Percentiles rank a stretch among this genome's conserved stretches.
These are phyloP conservation scores for Neurospora sp. DNA, from an alignment of 2,329 filamentous ascomycete genomes.

Conservation along the genomic window DNA sequence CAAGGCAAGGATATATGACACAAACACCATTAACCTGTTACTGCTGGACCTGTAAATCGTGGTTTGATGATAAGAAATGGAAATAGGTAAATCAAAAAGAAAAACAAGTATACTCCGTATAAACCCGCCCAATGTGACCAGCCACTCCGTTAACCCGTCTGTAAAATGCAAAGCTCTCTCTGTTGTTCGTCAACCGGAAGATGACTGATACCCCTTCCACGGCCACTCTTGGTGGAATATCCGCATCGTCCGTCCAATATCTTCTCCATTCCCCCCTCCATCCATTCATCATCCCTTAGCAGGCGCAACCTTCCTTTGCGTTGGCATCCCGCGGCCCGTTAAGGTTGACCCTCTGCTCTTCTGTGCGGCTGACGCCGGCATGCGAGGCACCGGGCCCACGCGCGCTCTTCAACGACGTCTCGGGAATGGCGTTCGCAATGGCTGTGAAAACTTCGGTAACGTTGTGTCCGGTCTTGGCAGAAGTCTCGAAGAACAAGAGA, in stretches of 20 bases:
- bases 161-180: constrained; percentile 8
- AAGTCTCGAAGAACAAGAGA: constrained; percentile 94
- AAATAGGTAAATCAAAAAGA: neutral
- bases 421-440: constrained; percentile 95
- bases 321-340: constrained; percentile 61
- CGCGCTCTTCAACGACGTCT: constrained; percentile 87
- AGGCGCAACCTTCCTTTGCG: constrained; percentile 88
- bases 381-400: constrained; percentile 57
- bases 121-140: constrained; percentile 13
- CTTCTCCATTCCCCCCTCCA: neutral
- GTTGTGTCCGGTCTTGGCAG: constrained; percentile 90
- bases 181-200: neutral
- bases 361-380: constrained; percentile 46
- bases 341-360: constrained; percentile 75
- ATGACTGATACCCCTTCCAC: neutral
- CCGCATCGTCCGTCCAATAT: neutral
- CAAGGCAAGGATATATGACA: neutral
- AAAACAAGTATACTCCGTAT: constrained; percentile 14
- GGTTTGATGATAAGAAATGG: constrained; percentile 1
- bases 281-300: constrained; percentile 37
- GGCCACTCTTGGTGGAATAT: neutral
- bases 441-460: constrained; percentile 95
- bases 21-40: neutral
- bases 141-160: constrained; percentile 12
- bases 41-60: neutral